phyloP scores from a whole-genome alignment of 2,329 filamentous ascomycete species.

The Boeremia lycopersici region DNA sequence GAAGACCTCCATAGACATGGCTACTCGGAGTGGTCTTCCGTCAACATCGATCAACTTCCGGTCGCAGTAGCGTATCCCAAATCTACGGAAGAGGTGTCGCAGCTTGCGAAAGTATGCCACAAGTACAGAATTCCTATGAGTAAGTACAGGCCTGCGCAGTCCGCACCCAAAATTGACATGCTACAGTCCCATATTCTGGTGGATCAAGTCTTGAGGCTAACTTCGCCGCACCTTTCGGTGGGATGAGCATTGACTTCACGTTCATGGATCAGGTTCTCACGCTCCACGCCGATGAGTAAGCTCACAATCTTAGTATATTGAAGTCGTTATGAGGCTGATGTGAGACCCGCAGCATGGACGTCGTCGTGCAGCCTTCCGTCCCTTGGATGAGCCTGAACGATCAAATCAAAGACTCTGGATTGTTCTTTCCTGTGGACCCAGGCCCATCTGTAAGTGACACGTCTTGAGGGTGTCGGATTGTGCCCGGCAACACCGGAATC shows the following conservation, averaged over 20 bases:
- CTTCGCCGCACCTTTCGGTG: constrained; percentile 84
- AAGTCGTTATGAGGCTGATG: constrained; percentile 23
- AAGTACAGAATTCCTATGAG: constrained; percentile 79
- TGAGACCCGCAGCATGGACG: constrained; percentile 67
- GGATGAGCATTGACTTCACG: constrained; percentile 87
- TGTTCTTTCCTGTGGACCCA: constrained; percentile 92
- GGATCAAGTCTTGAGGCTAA: constrained; percentile 88
- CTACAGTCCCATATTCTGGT: constrained; percentile 76
- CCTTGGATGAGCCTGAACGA: constrained; percentile 92
- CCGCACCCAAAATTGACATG: not conserved
- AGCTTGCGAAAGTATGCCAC: constrained; percentile 73
- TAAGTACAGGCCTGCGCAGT: constrained; percentile 22
- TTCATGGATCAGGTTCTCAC: constrained; percentile 83
- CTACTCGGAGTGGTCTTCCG: constrained; percentile 73
- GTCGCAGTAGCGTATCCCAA: constrained; percentile 70
- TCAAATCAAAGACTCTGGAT: constrained; percentile 70
- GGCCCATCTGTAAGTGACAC: constrained; percentile 60
- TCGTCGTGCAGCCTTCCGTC: constrained; percentile 88
- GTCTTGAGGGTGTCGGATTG: constrained; percentile 1
- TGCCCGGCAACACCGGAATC: constrained; percentile 18
- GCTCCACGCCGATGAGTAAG: constrained; percentile 75
- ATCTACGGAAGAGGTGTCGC: constrained; percentile 67
- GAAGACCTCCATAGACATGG: constrained; percentile 69
- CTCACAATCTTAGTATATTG: constrained; percentile 1
- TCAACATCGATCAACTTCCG: constrained; percentile 68